These are phyloP conservation scores for Camelina hispida DNA, from an alignment of 345 rosid genomes.

Conservation along the genomic window DNA sequence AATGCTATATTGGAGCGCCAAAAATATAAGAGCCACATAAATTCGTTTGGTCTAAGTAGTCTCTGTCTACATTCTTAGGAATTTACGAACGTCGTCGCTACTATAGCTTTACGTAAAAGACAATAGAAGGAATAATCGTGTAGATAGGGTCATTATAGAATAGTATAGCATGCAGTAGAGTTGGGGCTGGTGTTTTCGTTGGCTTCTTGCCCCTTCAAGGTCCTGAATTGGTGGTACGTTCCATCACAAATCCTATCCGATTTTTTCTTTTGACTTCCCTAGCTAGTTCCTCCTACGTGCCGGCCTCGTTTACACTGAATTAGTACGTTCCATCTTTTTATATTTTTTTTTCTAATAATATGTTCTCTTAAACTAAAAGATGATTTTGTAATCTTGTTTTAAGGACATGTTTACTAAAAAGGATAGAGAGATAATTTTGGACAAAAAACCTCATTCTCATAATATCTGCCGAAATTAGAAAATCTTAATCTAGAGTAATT, in stretches of 20 bases:
- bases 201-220: slow-evolving; percentile 32
- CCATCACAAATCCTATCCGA: slow-evolving; percentile 20
- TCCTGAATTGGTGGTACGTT: slow-evolving; percentile 13
- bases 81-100: slow-evolving; percentile 10
- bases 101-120: background rate
- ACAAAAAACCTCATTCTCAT: background rate
- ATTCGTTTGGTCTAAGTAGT: background rate
- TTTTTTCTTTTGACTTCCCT: background rate
- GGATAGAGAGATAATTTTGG: background rate
- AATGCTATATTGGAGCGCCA: background rate
- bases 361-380: background rate
- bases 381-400: background rate
- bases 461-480: background rate
- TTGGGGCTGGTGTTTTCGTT: slow-evolving; percentile 12
- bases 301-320: slow-evolving; percentile 9
- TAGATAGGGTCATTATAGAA: slow-evolving; percentile 25
- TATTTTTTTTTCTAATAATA: background rate
- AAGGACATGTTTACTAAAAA: background rate
- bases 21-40: slow-evolving; percentile 10
- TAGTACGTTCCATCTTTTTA: no score
- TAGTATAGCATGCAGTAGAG: background rate
- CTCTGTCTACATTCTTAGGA: slow-evolving; percentile 9
- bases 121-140: slow-evolving; percentile 5
- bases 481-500: background rate
- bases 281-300: slow-evolving; percentile 16